Evolutionary conservation across 2,329 filamentous ascomycete species (phyloP).

Genomic region (Trematosphaeria pertusa): DNA sequence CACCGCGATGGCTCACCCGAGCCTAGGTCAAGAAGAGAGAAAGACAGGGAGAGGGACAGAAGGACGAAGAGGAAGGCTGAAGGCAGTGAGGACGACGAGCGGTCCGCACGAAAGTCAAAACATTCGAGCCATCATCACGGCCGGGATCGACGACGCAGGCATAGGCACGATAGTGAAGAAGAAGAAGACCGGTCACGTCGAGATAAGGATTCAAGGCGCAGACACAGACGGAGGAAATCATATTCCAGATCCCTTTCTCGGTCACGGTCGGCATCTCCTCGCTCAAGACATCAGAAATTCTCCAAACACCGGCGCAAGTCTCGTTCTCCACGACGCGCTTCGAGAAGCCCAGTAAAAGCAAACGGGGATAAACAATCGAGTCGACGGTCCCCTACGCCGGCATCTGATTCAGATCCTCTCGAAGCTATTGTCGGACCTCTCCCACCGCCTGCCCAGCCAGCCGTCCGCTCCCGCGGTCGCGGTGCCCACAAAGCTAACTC

Average conservation of each 20-base stretch:
- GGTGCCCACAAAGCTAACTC: slow-evolving; percentile 37
- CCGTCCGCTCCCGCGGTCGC: slow-evolving; percentile 50
- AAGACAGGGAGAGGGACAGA: slow-evolving; percentile 21
- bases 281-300: slow-evolving; percentile 12
- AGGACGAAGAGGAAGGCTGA: slow-evolving; percentile 23
- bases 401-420: slow-evolving; percentile 71
- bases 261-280: slow-evolving; percentile 28
- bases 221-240: slow-evolving; percentile 23
- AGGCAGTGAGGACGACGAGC: slow-evolving; percentile 19
- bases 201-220: slow-evolving; percentile 13
- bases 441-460: slow-evolving; percentile 58
- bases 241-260: slow-evolving; percentile 25
- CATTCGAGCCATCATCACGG: slow-evolving; percentile 23
- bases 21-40: slow-evolving; percentile 11
- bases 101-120: slow-evolving; percentile 19
- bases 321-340: slow-evolving; percentile 16
- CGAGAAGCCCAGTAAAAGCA: slow-evolving; percentile 5
- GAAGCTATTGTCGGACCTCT: slow-evolving; percentile 78
- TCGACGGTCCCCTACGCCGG: slow-evolving; percentile 19
- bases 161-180: slow-evolving; percentile 16
- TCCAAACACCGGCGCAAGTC: slow-evolving; percentile 18
- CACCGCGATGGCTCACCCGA: slow-evolving; percentile 8
- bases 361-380: slow-evolving; percentile 3
- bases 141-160: slow-evolving; percentile 13
- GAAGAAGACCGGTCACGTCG: slow-evolving; percentile 14